Percentiles rank a stretch among this genome's conserved stretches.
phyloP scores from a whole-genome alignment of 208 protist species.

The Endotrypanum monterogeii region DNA sequence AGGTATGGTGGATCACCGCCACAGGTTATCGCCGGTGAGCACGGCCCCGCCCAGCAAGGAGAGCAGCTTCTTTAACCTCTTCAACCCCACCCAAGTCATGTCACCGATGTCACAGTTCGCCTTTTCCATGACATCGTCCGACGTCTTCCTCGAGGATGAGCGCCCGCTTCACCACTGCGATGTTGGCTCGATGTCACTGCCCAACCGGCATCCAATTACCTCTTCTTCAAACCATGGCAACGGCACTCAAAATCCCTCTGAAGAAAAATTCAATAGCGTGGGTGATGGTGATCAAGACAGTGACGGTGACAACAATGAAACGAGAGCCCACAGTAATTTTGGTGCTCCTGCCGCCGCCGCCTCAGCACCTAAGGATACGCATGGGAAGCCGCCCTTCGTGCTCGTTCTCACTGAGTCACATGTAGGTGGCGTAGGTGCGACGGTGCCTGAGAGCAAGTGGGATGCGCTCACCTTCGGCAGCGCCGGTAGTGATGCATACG shows the following conservation, averaged over 20 bases:
- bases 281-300: background rate
- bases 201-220: background rate
- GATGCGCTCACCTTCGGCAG: conserved; percentile 4
- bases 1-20: background rate
- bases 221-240: background rate
- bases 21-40: background rate
- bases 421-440: background rate
- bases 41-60: conserved; percentile 13
- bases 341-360: background rate
- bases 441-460: background rate
- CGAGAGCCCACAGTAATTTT: background rate
- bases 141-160: background rate
- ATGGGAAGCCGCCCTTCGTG: conserved; percentile 15
- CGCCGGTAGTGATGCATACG: background rate
- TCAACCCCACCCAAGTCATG: background rate
- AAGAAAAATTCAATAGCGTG: background rate
- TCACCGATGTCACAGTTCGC: background rate
- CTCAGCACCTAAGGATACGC: background rate
- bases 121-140: background rate
- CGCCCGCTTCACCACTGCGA: background rate
- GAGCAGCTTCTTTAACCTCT: conserved; percentile 3
- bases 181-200: background rate
- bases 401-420: conserved; percentile 21
- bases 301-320: background rate
- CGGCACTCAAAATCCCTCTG: conserved; percentile 9